Conservation (phyloP, 257 asterid genomes). For the Salvia miltiorrhiza region DNA sequence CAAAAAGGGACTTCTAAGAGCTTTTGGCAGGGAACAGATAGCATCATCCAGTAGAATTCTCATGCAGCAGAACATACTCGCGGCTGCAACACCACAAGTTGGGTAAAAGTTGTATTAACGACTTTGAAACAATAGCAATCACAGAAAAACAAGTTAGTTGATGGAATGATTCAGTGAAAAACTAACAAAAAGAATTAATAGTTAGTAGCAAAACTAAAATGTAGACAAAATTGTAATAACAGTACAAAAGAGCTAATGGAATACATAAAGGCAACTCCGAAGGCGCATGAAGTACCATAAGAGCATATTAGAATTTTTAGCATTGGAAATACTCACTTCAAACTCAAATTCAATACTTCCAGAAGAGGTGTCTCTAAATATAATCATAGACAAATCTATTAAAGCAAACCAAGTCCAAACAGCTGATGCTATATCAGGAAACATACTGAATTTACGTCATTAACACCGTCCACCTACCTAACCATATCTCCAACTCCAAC, state of each 20-base stretch:
- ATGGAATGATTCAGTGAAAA: neutral
- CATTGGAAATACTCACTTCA: too few relatives aligned
- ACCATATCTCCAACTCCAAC: too few relatives aligned
- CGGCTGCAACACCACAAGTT: slow-evolving; percentile 60
- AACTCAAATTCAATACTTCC: too few relatives aligned
- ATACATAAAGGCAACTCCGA: neutral
- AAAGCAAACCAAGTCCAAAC: too few relatives aligned
- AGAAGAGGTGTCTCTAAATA: too few relatives aligned
- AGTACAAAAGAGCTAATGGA: neutral
- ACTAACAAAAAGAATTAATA: neutral
- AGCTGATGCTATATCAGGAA: too few relatives aligned
- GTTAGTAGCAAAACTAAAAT: neutral
- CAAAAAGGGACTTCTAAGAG: neutral
- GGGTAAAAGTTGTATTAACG: neutral
- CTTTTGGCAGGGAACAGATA: neutral
- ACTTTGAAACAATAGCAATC: neutral
- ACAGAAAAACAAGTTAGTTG: neutral
- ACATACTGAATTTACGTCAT: too few relatives aligned
- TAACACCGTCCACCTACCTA: too few relatives aligned
- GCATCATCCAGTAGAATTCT: slow-evolving; percentile 64
- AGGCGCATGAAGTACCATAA: too few relatives aligned
- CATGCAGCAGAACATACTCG: slow-evolving; percentile 88
- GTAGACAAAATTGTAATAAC: neutral
- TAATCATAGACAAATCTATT: too few relatives aligned
- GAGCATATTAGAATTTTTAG: too few relatives aligned